Evolutionary conservation across 2,329 filamentous ascomycete genomes (phyloP).

Genomic region (Calonectria naviculata): DNA sequence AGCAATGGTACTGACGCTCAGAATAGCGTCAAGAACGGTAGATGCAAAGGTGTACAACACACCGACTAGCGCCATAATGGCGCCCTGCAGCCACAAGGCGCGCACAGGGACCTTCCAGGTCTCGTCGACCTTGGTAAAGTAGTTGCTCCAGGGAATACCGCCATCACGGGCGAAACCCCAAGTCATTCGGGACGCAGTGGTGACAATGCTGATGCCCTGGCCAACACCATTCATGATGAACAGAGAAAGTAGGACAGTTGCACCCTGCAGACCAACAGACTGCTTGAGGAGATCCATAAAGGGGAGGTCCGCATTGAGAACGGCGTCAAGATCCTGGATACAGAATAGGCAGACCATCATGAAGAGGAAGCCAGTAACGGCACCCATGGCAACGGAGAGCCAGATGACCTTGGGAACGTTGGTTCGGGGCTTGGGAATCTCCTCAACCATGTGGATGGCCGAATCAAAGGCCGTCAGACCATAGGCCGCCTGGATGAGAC

Average conservation of each 20-base stretch:
- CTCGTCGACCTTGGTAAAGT: conserved; percentile 55
- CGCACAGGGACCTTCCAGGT: conserved; percentile 64
- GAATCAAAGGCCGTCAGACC: conserved; percentile 64
- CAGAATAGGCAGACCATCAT: conserved; percentile 64
- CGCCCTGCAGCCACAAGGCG: conserved; percentile 63
- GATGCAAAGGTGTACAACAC: conserved; percentile 65
- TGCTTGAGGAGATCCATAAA: conserved; percentile 60
- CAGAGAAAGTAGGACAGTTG: conserved; percentile 57
- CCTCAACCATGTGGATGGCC: conserved; percentile 69
- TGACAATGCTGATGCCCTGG: conserved; percentile 63
- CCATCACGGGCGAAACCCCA: conserved; percentile 68
- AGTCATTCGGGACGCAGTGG: conserved; percentile 62
- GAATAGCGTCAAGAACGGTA: conserved; percentile 63
- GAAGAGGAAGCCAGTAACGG: conserved; percentile 61
- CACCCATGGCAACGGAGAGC: conserved; percentile 61
- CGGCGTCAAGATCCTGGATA: conserved; percentile 56
- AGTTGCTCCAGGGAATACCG: conserved; percentile 57
- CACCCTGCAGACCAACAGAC: conserved; percentile 49
- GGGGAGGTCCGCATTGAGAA: conserved; percentile 55
- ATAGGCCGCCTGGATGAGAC: conserved; percentile 67
- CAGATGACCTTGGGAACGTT: conserved; percentile 64
- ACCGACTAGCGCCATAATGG: conserved; percentile 57
- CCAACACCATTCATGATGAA: conserved; percentile 68
- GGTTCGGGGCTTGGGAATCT: conserved; percentile 62
- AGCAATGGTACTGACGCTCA: conserved; percentile 67